A percentile compares a stretch with the other conserved stretches of the same genome.
Evolutionary conservation across 805 yeast genomes (phyloP).

Genomic region (Huiozyma sinensis): DNA sequence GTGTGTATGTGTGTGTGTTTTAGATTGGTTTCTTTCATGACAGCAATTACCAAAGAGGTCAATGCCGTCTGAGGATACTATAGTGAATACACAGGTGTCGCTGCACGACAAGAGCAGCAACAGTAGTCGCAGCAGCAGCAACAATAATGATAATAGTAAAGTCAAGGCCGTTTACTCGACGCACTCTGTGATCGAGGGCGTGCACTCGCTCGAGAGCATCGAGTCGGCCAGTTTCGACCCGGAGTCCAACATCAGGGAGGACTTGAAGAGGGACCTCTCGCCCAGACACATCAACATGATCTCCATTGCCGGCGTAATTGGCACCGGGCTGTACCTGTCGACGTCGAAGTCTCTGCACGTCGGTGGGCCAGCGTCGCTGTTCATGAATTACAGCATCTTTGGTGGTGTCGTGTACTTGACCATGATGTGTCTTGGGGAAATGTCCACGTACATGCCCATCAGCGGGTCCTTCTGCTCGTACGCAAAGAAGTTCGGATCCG

Average conservation of each 20-base stretch:
- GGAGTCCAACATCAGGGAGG: slow-evolving; percentile 7
- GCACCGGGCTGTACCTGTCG: slow-evolving; percentile 54
- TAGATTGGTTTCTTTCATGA: too few species aligned
- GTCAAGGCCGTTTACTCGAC: too few species aligned
- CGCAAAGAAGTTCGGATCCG: slow-evolving; percentile 51
- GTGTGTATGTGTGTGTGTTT: too few species aligned
- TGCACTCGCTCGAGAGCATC: not conserved
- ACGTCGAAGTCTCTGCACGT: slow-evolving; percentile 39
- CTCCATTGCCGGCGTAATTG: slow-evolving; percentile 69
- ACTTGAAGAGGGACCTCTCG: slow-evolving; percentile 28
- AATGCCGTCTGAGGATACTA: too few species aligned
- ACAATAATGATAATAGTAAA: too few species aligned
- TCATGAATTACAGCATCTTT: slow-evolving; percentile 39
- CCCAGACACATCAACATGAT: slow-evolving; percentile 69
- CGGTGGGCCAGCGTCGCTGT: slow-evolving; percentile 45
- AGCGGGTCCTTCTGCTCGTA: slow-evolving; percentile 50
- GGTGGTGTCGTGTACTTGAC: slow-evolving; percentile 44
- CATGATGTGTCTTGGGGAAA: slow-evolving; percentile 45
- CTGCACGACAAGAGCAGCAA: too few species aligned
- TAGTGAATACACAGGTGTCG: too few species aligned
- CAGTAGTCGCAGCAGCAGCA: too few species aligned
- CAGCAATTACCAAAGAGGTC: too few species aligned
- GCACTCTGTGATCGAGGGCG: not conserved
- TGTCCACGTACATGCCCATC: slow-evolving; percentile 45
- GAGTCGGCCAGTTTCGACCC: slow-evolving; percentile 4